Evolutionary conservation across 2,329 filamentous ascomycete species (phyloP), one percentile per base, ranked within the genome.

Genomic region (Cladophialophora bantiana): DNA sequence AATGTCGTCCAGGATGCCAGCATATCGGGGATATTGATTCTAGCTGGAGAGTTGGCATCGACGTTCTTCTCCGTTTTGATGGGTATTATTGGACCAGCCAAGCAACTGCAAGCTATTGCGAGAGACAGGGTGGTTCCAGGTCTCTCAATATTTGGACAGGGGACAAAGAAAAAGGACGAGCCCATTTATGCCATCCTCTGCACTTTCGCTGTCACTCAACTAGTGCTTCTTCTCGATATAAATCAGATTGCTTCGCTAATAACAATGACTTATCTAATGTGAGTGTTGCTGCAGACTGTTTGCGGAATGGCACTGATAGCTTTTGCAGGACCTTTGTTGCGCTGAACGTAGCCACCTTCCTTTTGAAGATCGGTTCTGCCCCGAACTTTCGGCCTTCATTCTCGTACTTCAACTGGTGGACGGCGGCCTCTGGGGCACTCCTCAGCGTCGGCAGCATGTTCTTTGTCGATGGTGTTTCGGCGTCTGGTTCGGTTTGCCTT

Each of bases 221-320:
- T 94, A 34, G 92, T 92, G 0, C 89, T 96, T 78, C 85, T 96
- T 59, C 90, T 91, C 53, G 88, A 96, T 74, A 86, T 96, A 71
- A 95, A 96, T 76, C 90, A 92, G 74, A 96, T 96, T 73, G 93
- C 93, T 5, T 94, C 92, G 0, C 88, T 96, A 65, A 92, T 96
- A 54, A 94, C 93, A 1, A 96, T 96, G 91, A 91, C 91, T 15
- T 96, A 95, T 75, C 87, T 95, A 74, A 94, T 96, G 90, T 68
- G 18, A 68, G 66, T 63, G 32, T 42, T 55, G 18, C 31, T 20
- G 10, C 26, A n/a, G 31, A 18, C 13, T 35, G 20, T 15, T 61
- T 31, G 18, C 10, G 13, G 32, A 4, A 5, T 31, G 35, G 34
- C 36, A 59, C 59, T 68, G 35, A 68, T 59, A 20, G 59, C 9